Percentiles rank a stretch among this genome's conserved stretches.
Conservation (phyloP, 805 yeast species). For the Citeromyces matritensis region DNA sequence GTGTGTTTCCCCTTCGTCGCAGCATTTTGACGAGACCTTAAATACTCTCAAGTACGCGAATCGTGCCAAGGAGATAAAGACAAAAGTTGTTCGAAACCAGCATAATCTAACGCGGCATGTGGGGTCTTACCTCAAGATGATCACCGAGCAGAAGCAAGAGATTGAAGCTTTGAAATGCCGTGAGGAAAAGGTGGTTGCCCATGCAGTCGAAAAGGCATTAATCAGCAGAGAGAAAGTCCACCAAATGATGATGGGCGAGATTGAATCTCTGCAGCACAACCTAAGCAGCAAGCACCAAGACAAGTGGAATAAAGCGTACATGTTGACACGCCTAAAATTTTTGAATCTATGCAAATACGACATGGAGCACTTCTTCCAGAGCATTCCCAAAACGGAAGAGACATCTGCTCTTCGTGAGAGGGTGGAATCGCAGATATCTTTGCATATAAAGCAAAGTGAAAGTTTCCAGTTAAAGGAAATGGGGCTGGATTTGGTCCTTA, state of each 20-base stretch:
- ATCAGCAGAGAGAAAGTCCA: conserved; percentile 15
- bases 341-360: conserved; percentile 1
- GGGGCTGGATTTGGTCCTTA: conserved; percentile 16
- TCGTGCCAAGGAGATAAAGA: conserved; percentile 81
- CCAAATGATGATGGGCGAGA: conserved; percentile 17
- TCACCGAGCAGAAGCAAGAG: conserved; percentile 64
- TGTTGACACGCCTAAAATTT: conserved; percentile 28
- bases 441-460: no score
- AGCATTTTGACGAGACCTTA: conserved; percentile 84
- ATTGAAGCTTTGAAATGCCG: conserved; percentile 52
- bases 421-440: no score
- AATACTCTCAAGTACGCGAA: conserved; percentile 87
- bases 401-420: no score
- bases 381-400: no score
- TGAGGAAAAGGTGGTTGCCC: conserved; percentile 26
- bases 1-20: conserved; percentile 76
- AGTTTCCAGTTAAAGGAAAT: conserved; percentile 13
- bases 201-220: conserved; percentile 18
- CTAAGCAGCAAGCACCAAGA: conserved; percentile 27
- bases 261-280: conserved; percentile 23
- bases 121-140: conserved; percentile 72
- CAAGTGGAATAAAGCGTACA: conserved; percentile 22
- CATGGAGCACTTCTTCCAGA: conserved; percentile 5
- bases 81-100: conserved; percentile 60
- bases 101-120: conserved; percentile 72